Conservation (phyloP, 1,284 basidiomycete species). For the Tylopilus sp. region DNA sequence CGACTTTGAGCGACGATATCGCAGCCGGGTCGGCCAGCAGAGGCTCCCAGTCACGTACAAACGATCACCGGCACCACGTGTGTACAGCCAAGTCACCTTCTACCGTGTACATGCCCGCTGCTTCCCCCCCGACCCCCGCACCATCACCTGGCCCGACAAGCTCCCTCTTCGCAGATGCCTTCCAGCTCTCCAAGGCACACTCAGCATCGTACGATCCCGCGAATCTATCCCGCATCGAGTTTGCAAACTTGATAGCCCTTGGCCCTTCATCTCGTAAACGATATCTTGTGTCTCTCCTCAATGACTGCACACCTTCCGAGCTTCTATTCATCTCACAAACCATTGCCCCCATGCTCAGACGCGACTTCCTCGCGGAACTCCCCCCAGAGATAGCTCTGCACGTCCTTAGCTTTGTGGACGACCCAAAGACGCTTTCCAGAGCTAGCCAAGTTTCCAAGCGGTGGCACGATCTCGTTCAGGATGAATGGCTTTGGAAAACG, state of each 20-base stretch:
- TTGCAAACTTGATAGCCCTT: slow-evolving; percentile 35
- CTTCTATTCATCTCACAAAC: slow-evolving; percentile 74
- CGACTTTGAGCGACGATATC: slow-evolving; percentile 15
- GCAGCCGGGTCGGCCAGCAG: slow-evolving; percentile 6
- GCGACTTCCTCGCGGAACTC: slow-evolving; percentile 81
- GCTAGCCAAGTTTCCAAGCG: slow-evolving; percentile 71
- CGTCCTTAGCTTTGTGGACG: slow-evolving; percentile 80
- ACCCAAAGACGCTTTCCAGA: slow-evolving; percentile 71
- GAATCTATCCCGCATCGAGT: slow-evolving; percentile 35
- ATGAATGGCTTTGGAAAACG: slow-evolving; percentile 82
- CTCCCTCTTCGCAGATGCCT: slow-evolving; percentile 20
- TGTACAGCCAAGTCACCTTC: slow-evolving; percentile 18
- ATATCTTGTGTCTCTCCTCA: slow-evolving; percentile 62
- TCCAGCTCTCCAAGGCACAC: slow-evolving; percentile 14
- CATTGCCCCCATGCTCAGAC: slow-evolving; percentile 79
- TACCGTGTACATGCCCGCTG: slow-evolving; percentile 54
- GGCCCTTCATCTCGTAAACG: slow-evolving; percentile 48
- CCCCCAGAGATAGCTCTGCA: slow-evolving; percentile 84
- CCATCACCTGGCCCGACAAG: slow-evolving; percentile 51
- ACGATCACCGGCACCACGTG: slow-evolving; percentile 19
- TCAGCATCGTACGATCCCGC: slow-evolving; percentile 26
- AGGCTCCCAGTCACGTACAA: slow-evolving; percentile 10
- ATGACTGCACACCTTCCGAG: slow-evolving; percentile 68
- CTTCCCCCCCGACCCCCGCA: slow-evolving; percentile 66
- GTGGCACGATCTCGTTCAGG: slow-evolving; percentile 78